Base-by-base conservation (phyloP, 176 grass and related monocot species). In the Stipa capillata region DNA sequence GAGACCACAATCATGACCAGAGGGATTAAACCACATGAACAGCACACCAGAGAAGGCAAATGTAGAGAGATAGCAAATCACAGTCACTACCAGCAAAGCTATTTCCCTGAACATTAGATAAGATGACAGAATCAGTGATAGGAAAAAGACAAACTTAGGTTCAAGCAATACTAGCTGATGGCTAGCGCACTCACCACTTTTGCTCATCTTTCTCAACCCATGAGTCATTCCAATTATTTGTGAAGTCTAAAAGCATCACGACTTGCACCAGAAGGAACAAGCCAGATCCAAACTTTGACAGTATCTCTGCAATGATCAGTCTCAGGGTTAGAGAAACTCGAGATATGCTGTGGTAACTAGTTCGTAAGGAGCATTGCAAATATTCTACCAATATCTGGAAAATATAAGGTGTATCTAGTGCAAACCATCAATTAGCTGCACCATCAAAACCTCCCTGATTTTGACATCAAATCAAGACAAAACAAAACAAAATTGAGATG, bases 151-250 rank as follows among this genome's bases (percentile, higher is more conserved):
- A 83, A 65, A 29, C 13, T 3, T 69, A 20, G 31, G 21, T 66
- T 74, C 73, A 82, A 81, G 74, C 12, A 79, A 15, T 39, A 58
- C 16, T 73, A 55, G 65, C n/a, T 53, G 57, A 29, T 73, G 25
- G 14, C 50, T 55, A 35, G 20, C 1, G 23, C 9, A 72, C 87
- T 84, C 60, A 94, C 94, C 91, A 97, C 78, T 92, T 97, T 37
- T 90, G 85, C 50, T 94, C 94, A 94, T 97, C 94, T 88, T 97
- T 97, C 85, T 97, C 91, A 48, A 94, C 87, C 94, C 94, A 97
- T 0, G 91, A 90, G 44, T 97, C 94, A 92, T 97, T 97, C 94
- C 94, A 94, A 72, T 82, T 92, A 53, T 93, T 91, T 79, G 83
- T 83, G 40, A 97, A 97, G 69, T 97, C 94, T 70, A 97, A 76